Evolutionary conservation across 2,329 filamentous ascomycete species (phyloP).

Genomic region (Sarocladiaceae sp.): DNA sequence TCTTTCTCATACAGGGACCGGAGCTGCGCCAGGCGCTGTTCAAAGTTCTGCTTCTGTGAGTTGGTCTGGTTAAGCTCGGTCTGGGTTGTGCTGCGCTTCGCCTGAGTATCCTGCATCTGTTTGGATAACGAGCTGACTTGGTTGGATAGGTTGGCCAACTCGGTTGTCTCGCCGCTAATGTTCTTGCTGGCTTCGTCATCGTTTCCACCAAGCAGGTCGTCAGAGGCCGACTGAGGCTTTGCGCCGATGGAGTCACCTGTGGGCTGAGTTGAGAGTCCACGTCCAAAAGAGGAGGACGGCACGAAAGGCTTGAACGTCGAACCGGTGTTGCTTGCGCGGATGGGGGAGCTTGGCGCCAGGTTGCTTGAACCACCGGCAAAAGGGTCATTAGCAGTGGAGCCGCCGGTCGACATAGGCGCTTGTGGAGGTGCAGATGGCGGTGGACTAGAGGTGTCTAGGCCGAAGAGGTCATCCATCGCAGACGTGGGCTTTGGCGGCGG

Average conservation of each 20-base stretch:
- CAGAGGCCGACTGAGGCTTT: slow-evolving; percentile 46
- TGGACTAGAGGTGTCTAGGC: slow-evolving; percentile 63
- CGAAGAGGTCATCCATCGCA: slow-evolving; percentile 89
- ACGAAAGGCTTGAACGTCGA: slow-evolving; percentile 80
- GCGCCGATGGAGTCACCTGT: slow-evolving; percentile 56
- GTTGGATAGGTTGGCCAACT: slow-evolving; percentile 92
- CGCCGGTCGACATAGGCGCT: slow-evolving; percentile 63
- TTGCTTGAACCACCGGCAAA: slow-evolving; percentile 48
- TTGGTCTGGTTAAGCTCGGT: slow-evolving; percentile 75
- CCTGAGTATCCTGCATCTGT: slow-evolving; percentile 90
- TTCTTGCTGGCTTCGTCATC: slow-evolving; percentile 86
- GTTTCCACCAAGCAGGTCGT: slow-evolving; percentile 86
- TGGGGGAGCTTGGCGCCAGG: slow-evolving; percentile 46
- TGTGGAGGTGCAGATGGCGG: slow-evolving; percentile 43
- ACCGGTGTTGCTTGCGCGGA: slow-evolving; percentile 40
- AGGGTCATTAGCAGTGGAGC: slow-evolving; percentile 59
- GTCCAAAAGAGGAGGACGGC: slow-evolving; percentile 87
- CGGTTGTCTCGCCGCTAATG: slow-evolving; percentile 80
- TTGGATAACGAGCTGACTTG: slow-evolving; percentile 86
- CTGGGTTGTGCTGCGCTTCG: slow-evolving; percentile 71
- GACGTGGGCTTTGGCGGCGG: slow-evolving; percentile 57
- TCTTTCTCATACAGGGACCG: slow-evolving; percentile 89
- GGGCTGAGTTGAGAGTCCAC: slow-evolving; percentile 67
- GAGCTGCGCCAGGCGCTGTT: slow-evolving; percentile 79
- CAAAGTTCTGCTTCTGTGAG: slow-evolving; percentile 88